phyloP scores from a whole-genome alignment of 345 rosid species.

The Abelmoschus esculentus region DNA sequence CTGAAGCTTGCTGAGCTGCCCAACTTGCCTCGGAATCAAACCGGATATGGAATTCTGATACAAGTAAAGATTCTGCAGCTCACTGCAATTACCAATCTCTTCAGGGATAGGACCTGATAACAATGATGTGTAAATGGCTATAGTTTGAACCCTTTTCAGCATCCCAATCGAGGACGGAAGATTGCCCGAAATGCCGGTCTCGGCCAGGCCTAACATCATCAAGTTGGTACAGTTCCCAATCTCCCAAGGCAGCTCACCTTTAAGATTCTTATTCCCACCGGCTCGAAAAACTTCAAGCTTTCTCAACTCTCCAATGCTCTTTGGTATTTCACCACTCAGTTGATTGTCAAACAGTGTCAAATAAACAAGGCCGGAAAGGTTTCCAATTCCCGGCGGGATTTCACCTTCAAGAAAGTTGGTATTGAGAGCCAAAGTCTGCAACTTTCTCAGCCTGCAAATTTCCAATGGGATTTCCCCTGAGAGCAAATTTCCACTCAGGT shows the following conservation, averaged over 20 bases:
- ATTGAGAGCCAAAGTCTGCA: conserved; percentile 50
- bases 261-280: conserved; percentile 83
- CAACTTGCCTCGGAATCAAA: conserved; percentile 52
- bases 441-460: conserved; percentile 51
- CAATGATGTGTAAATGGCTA: conserved; percentile 69
- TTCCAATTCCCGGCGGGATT: conserved; percentile 68
- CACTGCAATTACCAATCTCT: conserved; percentile 72
- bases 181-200: conserved; percentile 79
- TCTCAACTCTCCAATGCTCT: conserved; percentile 54
- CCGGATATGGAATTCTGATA: conserved; percentile 90
- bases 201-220: conserved; percentile 81
- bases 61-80: conserved; percentile 71
- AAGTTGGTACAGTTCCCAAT: conserved; percentile 78
- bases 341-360: conserved; percentile 74
- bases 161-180: conserved; percentile 67
- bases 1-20: conserved; percentile 69
- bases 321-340: conserved; percentile 64
- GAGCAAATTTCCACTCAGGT: conserved; percentile 67
- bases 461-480: conserved; percentile 69
- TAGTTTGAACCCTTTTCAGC: conserved; percentile 62
- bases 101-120: conserved; percentile 74
- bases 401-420: conserved; percentile 71
- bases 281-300: conserved; percentile 55
- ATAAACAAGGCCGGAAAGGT: conserved; percentile 43
- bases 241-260: conserved; percentile 84